Base-by-base conservation (phyloP, 202 grass and related monocot genomes). In the Bolboschoenoplectus hybrid region DNA sequence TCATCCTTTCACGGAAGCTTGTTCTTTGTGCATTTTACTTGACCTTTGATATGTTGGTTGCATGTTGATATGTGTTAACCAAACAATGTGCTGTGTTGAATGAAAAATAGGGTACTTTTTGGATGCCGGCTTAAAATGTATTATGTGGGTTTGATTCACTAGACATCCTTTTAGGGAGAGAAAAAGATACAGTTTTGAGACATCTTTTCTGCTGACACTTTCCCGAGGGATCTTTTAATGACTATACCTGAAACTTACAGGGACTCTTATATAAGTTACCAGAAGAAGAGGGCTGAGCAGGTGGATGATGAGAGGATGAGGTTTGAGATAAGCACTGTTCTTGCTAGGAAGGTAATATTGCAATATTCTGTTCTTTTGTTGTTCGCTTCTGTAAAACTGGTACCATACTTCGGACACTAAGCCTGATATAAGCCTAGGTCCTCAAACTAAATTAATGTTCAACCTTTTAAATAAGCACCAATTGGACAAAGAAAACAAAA, bases 241-340 rank as follows among this genome's bases (percentile, higher is more conserved):
- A 65, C 43, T 87, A 16, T 14, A 66, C 72, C 84, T 68, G 75
- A 81, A 65, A 67, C 4, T 67, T 88, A 67, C 82, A 98, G 96
- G 70, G 88, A 89, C 36, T 89, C 91, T 55, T 98, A 98, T 67
- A 65, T 91, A 77, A 86, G 87, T 68, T 94, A 94, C 87, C 96
- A 98, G 82, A 98, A 91, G 86, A 94, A 89, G 80, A 90, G 52
- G 63, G 91, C 91, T 35, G 68, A 56, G 0, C 55, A 92, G 80
- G 86, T 98, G 35, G 84, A 94, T 84, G 96, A 98, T 73, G 82
- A 90, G 61, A 95, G 96, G 55, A 61, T 98, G 38, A 92, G 88
- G 69, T 98, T 96, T 78, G 96, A 98, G 74, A 81, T 98, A 63
- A 94, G 87, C 83, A 98, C 96, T 26, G 88, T 95, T 89, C 93